phyloP scores from a whole-genome alignment of 495 filamentous ascomycete species.

The Xylaria scruposa region DNA sequence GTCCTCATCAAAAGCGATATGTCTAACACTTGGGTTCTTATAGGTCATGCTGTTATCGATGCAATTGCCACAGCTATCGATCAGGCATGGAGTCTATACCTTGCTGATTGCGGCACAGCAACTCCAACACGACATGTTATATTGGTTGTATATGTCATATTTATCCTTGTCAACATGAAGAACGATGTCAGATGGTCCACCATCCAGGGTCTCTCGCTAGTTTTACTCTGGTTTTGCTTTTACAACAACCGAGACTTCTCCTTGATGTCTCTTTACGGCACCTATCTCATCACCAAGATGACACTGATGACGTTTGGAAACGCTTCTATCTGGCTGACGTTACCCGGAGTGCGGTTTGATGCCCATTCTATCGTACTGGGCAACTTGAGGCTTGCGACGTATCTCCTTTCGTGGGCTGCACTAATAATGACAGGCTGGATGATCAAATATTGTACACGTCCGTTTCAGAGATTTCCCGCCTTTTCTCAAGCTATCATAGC shows the following conservation, averaged over 20 bases:
- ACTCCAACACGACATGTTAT: background rate
- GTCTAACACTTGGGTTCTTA: background rate
- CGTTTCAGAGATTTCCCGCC: conserved; percentile 5
- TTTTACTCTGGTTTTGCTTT: conserved; percentile 16
- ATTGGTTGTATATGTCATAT: background rate
- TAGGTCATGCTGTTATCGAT: background rate
- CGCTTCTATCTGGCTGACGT: conserved; percentile 20
- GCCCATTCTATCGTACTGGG: conserved; percentile 3
- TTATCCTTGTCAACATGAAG: background rate
- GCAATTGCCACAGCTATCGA: background rate
- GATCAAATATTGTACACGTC: background rate
- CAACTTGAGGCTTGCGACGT: conserved; percentile 10
- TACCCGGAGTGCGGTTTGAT: conserved; percentile 8
- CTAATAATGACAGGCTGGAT: background rate
- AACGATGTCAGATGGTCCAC: conserved; percentile 13
- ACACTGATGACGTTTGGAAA: conserved; percentile 19
- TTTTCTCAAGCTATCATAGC: conserved; percentile 9
- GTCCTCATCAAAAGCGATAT: background rate
- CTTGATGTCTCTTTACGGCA: conserved; percentile 18
- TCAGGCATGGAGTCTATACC: background rate
- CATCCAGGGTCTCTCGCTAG: conserved; percentile 13
- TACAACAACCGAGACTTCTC: conserved; percentile 21
- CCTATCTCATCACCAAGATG: conserved; percentile 11
- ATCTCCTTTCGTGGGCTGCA: background rate
- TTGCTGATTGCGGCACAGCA: conserved; percentile 9